Percentiles rank a stretch among this genome's conserved stretches.
Conservation (phyloP, 2,329 filamentous ascomycete species). For the Sporothrix inflata region DNA sequence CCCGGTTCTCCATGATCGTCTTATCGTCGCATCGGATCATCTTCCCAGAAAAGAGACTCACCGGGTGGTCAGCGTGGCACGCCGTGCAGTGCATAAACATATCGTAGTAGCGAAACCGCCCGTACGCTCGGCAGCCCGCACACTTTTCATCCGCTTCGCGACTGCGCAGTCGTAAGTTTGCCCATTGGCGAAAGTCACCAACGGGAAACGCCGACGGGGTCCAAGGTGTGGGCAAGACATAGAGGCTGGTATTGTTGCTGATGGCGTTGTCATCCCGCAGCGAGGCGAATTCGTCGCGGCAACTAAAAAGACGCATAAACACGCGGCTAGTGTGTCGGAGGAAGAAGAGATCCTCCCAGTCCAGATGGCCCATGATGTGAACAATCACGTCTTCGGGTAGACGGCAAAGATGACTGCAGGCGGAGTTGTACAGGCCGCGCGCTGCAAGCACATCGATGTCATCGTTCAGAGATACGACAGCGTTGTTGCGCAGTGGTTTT, state of each 20-base stretch:
- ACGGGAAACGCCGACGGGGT: neutral
- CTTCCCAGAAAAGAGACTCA: neutral
- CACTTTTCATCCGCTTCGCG: neutral
- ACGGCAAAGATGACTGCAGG: constrained; percentile 19
- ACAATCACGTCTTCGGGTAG: constrained; percentile 26
- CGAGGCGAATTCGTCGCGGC: neutral
- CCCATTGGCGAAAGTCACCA: neutral
- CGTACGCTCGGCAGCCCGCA: neutral
- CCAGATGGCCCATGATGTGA: constrained; percentile 16
- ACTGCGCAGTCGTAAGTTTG: neutral
- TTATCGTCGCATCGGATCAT: neutral
- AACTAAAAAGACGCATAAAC: neutral
- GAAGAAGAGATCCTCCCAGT: neutral
- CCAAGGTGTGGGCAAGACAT: neutral
- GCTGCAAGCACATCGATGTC: constrained; percentile 1
- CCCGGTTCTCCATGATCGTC: neutral
- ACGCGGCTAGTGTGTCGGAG: constrained; percentile 6
- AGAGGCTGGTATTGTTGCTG: neutral
- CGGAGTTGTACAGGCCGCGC: constrained; percentile 14
- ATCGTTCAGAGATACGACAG: neutral
- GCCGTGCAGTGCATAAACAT: constrained; percentile 1
- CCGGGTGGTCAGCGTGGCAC: neutral
- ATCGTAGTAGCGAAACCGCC: neutral
- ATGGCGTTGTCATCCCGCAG: neutral
- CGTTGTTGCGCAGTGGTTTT: neutral